Conservation (phyloP, 176 grass and related monocot genomes). For the Leersia perrieri region DNA sequence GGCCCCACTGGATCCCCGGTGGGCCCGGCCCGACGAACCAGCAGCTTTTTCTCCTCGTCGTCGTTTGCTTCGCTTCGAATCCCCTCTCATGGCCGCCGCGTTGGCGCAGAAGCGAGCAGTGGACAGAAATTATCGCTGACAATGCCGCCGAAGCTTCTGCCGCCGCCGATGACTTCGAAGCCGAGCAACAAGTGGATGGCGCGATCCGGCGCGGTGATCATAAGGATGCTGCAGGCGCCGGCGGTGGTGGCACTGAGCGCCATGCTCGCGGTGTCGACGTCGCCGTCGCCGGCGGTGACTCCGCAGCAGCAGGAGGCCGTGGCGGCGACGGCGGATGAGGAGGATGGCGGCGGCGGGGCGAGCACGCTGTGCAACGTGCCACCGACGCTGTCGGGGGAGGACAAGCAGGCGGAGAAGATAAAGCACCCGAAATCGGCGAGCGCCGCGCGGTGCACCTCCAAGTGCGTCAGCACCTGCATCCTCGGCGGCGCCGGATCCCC, state of each 20-base stretch:
- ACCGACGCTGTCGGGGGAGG: conserved; percentile 39
- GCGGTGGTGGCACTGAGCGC: conserved; percentile 36
- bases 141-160: conserved; percentile 10
- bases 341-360: background rate
- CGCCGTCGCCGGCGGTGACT: background rate
- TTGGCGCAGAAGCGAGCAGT: background rate
- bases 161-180: background rate
- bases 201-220: background rate
- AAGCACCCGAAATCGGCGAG: conserved; percentile 48
- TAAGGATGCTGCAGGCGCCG: conserved; percentile 47
- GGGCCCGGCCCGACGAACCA: background rate
- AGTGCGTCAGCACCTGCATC: conserved; percentile 80
- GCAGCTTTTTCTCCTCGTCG: background rate
- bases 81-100: background rate
- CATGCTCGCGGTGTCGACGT: conserved; percentile 21
- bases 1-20: background rate
- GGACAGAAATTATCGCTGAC: background rate
- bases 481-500: conserved; percentile 68
- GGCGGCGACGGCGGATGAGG: too few relatives aligned
- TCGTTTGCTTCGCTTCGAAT: background rate
- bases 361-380: conserved; percentile 51
- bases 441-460: conserved; percentile 54
- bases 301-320: background rate
- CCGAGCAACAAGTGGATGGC: too few relatives aligned
- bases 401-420: conserved; percentile 32